Percentiles rank a stretch among this genome's conserved stretches.
phyloP scores from a whole-genome alignment of 2,329 filamentous ascomycete species.

The Pseudofabraea citricarpa region DNA sequence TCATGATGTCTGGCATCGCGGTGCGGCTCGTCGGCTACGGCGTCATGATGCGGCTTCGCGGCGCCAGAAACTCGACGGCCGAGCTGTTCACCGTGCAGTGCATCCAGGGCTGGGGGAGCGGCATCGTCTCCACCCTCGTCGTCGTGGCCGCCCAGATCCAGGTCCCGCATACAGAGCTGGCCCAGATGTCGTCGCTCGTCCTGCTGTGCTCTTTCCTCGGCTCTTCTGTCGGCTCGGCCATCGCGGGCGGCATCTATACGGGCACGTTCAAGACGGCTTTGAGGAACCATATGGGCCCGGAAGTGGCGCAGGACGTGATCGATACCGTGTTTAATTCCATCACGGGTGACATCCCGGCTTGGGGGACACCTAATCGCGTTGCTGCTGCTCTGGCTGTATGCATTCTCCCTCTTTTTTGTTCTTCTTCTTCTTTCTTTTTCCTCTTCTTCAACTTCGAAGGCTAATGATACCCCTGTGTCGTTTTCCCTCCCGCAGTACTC shows the following conservation, averaged over 20 bases:
- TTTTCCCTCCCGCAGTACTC: slow-evolving; percentile 7
- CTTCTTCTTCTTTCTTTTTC: not conserved
- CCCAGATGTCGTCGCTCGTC: slow-evolving; percentile 42
- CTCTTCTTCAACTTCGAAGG: not conserved
- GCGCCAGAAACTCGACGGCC: slow-evolving; percentile 31
- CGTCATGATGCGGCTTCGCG: slow-evolving; percentile 44
- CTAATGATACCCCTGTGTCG: too few relatives aligned
- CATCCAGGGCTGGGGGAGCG: slow-evolving; percentile 42
- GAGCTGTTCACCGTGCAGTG: slow-evolving; percentile 44
- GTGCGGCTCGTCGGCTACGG: slow-evolving; percentile 44
- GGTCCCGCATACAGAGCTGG: slow-evolving; percentile 39
- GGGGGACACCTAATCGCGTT: slow-evolving; percentile 34
- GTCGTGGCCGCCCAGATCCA: slow-evolving; percentile 40
- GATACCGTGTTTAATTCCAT: slow-evolving; percentile 40
- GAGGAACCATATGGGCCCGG: slow-evolving; percentile 30
- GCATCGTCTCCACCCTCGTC: slow-evolving; percentile 37
- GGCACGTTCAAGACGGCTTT: slow-evolving; percentile 35
- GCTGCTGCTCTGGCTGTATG: slow-evolving; percentile 34
- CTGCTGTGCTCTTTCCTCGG: slow-evolving; percentile 38
- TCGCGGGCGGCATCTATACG: slow-evolving; percentile 46
- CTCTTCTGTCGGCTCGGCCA: slow-evolving; percentile 31
- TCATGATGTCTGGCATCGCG: slow-evolving; percentile 34
- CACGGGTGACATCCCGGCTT: slow-evolving; percentile 33
- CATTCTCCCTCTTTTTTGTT: too few relatives aligned
- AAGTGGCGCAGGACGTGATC: slow-evolving; percentile 27